Percentiles rank a stretch among this genome's conserved stretches.
phyloP scores from a whole-genome alignment of 352 stramenopile species.

The Globisporangium canariense region DNA sequence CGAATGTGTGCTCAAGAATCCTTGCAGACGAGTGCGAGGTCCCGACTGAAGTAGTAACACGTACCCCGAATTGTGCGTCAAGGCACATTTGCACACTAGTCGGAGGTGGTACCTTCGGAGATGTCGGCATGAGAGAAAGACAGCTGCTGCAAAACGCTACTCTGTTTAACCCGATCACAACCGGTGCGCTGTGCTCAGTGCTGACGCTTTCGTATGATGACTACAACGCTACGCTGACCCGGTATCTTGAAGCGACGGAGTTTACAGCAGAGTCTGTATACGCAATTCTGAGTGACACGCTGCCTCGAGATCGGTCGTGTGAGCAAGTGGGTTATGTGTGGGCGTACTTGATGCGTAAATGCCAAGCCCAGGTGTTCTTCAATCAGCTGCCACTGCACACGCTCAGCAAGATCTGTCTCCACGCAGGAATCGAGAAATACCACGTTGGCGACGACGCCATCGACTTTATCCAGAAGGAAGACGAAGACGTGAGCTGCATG shows the following conservation, averaged over 20 bases:
- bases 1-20: background rate
- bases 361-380: slow-evolving; percentile 38
- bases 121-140: slow-evolving; percentile 17
- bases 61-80: background rate
- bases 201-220: slow-evolving; percentile 29
- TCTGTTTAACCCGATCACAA: slow-evolving; percentile 28
- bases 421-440: slow-evolving; percentile 32
- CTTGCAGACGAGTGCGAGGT: background rate
- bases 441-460: slow-evolving; percentile 20
- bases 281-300: slow-evolving; percentile 23
- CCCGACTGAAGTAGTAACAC: slow-evolving; percentile 3
- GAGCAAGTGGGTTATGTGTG: slow-evolving; percentile 35
- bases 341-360: slow-evolving; percentile 27
- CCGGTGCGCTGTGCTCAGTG: slow-evolving; percentile 14
- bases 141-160: slow-evolving; percentile 23
- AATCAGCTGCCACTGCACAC: slow-evolving; percentile 27
- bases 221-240: slow-evolving; percentile 18
- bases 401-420: slow-evolving; percentile 29
- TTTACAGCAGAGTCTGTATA: slow-evolving; percentile 24
- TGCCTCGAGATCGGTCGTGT: slow-evolving; percentile 41
- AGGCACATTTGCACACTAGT: slow-evolving; percentile 37
- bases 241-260: slow-evolving; percentile 24
- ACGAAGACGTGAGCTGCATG: slow-evolving; percentile 23
- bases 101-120: slow-evolving; percentile 35
- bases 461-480: slow-evolving; percentile 40